Evolutionary conservation across 768 basidiomycete genomes (phyloP), one percentile per base, ranked within the genome.

Genomic region (Xerocomellus amylosporus): DNA sequence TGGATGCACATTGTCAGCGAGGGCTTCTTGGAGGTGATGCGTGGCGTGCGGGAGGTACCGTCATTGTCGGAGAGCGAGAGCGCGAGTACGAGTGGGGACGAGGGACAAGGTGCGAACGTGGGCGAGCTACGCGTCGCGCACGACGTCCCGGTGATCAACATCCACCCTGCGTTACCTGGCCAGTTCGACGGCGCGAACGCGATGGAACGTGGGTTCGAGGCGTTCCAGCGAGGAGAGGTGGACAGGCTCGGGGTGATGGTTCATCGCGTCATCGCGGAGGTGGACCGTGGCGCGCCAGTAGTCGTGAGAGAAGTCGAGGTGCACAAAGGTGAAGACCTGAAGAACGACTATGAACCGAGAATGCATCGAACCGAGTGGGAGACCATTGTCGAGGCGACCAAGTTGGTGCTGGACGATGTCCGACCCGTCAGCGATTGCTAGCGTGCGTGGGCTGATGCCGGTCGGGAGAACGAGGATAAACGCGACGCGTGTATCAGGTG

Each of bases 1-100:
- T 99, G 93, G 92, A 98, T 99, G 96, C 95, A 98, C 65, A 91
- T 98, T 63, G 79, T 98, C 54, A 85, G 87, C 53, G 86, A 90
- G 49, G 75, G 74, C 0, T 98, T 98, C 70, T 71, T 98, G 55
- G 82, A 90, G 19, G 76, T 84, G 31, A 68, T 91, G 66, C 54
- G 60, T 2, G 56, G 47, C 75, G 78, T 45, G 3, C 80, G 81
- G 8, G 64, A 71, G 17, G 68, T 68, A 8, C 33, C 52, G 8
- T 20, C 41, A 12, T 8, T 14, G 12, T 14, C 10, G 8, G 48
- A 8, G 36, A 6, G 52, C n/a, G 51, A 17, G 24, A 10, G 24
- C 2, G 37, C 13, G 19, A 10, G 24, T 3, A 31, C 13, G 19
- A 5, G 15, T 5, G 34, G 7, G 12, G 31, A 19, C 7, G 39